Evolutionary conservation across 495 filamentous ascomycete genomes (phyloP), one percentile per base, ranked within the genome.

Genomic region (Penicillium desertorum): DNA sequence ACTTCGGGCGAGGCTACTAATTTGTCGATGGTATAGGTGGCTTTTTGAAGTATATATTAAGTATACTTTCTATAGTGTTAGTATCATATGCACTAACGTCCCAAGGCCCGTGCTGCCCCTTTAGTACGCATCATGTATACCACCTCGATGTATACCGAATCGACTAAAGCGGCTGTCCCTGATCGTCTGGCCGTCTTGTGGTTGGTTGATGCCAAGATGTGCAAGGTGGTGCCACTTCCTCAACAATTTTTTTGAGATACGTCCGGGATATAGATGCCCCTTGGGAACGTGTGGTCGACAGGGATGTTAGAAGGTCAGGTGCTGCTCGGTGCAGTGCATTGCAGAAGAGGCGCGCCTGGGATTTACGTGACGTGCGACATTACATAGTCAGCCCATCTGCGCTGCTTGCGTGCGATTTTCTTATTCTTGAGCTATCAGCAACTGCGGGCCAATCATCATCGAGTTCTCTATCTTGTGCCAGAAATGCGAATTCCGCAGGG

Each of bases 301-400:
- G 43, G 53, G 53, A 55, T 55, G 30, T 8, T 47, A 42, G 30
- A 36, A 55, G 53, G 53, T 55, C 53, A 55, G 43, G 44, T 47
- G 52, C 32, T 55, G 53, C 53, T 55, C 43, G 32, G 53, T 55
- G 43, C 44, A 41, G 52, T 46, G 52, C 52, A 46, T 34, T 54
- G 52, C 52, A 55, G 43, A 45, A 46, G 43, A 44, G 51, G 39
- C 25, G 48, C 34, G 53, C 2, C 30, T 20, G 29, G 53, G 53
- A 55, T 55, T 55, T 55, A 32, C 53, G 30, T 45, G 53, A 55
- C 43, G 53, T 55, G 53, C 53, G 44, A 55, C 53, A 55, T 47
- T 17, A 32, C 43, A 46, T 55, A 46, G 32, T 47, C 53, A 55
- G 53, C 44, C 30, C 44, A 47, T 46, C 47, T 46, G 53, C 53